Percentiles rank a stretch among this genome's conserved stretches.
These are phyloP conservation scores for Phytophthora chlamydospora DNA, from an alignment of 352 stramenopile genomes.

Conservation along the genomic window DNA sequence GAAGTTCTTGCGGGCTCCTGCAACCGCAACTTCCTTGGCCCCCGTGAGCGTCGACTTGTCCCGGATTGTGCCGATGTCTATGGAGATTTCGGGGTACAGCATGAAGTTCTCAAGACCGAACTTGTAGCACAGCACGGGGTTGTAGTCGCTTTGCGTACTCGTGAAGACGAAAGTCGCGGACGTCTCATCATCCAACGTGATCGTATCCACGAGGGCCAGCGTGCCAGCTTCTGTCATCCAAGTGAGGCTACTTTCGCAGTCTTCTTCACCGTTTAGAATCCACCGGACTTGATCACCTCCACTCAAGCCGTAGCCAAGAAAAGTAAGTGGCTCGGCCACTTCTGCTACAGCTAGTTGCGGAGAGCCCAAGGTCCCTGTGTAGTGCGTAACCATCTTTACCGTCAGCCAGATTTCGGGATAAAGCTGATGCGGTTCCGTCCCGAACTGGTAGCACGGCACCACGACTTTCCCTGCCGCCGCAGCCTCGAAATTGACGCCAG, in stretches of 20 bases:
- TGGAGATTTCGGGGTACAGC: slow-evolving; percentile 51
- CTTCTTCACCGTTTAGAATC: slow-evolving; percentile 52
- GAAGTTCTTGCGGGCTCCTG: slow-evolving; percentile 51
- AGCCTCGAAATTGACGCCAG: slow-evolving; percentile 46
- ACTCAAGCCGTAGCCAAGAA: slow-evolving; percentile 52
- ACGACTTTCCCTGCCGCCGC: slow-evolving; percentile 43
- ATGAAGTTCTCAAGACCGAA: slow-evolving; percentile 66
- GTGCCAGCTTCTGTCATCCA: slow-evolving; percentile 38
- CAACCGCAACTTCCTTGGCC: slow-evolving; percentile 59
- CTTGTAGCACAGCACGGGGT: slow-evolving; percentile 67
- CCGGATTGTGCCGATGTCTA: slow-evolving; percentile 60
- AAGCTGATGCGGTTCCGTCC: slow-evolving; percentile 59
- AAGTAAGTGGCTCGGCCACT: slow-evolving; percentile 65
- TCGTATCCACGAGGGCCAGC: slow-evolving; percentile 41
- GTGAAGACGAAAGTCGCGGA: slow-evolving; percentile 62
- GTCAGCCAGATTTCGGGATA: slow-evolving; percentile 52
- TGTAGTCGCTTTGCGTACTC: slow-evolving; percentile 49
- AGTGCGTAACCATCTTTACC: slow-evolving; percentile 62
- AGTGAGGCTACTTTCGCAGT: slow-evolving; percentile 61
- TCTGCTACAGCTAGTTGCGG: slow-evolving; percentile 56
- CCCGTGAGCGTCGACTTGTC: slow-evolving; percentile 42
- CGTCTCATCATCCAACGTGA: slow-evolving; percentile 34
- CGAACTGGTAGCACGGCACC: slow-evolving; percentile 67
- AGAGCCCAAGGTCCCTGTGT: slow-evolving; percentile 48
- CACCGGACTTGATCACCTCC: slow-evolving; percentile 59